phyloP scores from a whole-genome alignment of 164 flowering plant genomes.

The Chloranthus sessilifolius region DNA sequence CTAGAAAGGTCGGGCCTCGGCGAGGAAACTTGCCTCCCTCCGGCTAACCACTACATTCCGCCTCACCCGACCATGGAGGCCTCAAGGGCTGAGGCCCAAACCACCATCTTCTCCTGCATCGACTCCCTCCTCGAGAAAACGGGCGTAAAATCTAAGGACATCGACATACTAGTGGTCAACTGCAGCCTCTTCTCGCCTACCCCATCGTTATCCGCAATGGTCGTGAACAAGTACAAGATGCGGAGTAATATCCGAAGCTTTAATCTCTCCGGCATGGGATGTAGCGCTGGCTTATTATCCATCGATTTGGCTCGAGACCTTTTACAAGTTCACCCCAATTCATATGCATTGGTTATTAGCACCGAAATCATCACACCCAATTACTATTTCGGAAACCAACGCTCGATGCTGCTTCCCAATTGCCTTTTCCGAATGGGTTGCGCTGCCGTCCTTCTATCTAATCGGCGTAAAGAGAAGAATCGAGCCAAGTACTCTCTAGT shows the following conservation, averaged over 20 bases:
- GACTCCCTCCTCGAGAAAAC: slow-evolving; percentile 24
- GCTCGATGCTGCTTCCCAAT: slow-evolving; percentile 26
- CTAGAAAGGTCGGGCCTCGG: slow-evolving; percentile 19
- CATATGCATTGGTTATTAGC: slow-evolving; percentile 23
- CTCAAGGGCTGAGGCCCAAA: slow-evolving; percentile 8
- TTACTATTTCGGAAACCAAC: slow-evolving; percentile 21
- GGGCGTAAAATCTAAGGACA: slow-evolving; percentile 27
- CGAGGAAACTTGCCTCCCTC: slow-evolving; percentile 9
- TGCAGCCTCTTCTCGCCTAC: slow-evolving; percentile 42
- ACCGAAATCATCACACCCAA: slow-evolving; percentile 25
- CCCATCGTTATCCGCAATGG: slow-evolving; percentile 39
- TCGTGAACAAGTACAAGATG: slow-evolving; percentile 38
- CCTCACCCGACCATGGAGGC: slow-evolving; percentile 5
- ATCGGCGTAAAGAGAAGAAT: slow-evolving; percentile 7
- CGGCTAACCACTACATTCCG: slow-evolving; percentile 6
- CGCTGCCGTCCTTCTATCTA: slow-evolving; percentile 23
- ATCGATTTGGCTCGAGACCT: slow-evolving; percentile 35
- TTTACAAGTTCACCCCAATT: slow-evolving; percentile 20
- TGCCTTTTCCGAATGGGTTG: slow-evolving; percentile 35
- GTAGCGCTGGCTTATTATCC: slow-evolving; percentile 39
- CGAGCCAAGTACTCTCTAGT: slow-evolving; percentile 15
- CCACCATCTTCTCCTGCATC: slow-evolving; percentile 16
- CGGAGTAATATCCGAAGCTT: slow-evolving; percentile 35
- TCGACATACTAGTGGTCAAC: slow-evolving; percentile 32
- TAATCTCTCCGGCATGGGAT: slow-evolving; percentile 45